A percentile compares a stretch with the other conserved stretches of the same genome.
These are phyloP conservation scores for Pseudocercospora cruenta DNA, from an alignment of 2,329 filamentous ascomycete genomes.

Conservation along the genomic window DNA sequence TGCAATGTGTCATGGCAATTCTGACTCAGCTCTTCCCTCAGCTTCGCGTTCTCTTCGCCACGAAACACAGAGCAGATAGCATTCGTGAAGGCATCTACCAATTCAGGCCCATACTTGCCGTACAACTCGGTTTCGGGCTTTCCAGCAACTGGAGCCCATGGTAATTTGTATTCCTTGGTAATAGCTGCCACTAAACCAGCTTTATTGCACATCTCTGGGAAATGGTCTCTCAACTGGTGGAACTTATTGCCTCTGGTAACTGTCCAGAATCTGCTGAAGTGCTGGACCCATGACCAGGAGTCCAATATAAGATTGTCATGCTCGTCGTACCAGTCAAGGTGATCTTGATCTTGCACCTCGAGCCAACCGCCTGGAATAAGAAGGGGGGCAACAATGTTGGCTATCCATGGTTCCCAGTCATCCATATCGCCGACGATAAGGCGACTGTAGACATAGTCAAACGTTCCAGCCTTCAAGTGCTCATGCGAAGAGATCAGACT, in stretches of 20 bases:
- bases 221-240: background rate
- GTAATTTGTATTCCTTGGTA: background rate
- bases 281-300: constrained; percentile 11
- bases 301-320: background rate
- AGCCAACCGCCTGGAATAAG: constrained; percentile 13
- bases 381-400: background rate
- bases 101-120: background rate
- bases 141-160: constrained; percentile 4
- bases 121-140: constrained; percentile 7
- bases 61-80: background rate
- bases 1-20: background rate
- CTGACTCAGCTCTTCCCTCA: background rate
- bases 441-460: constrained; percentile 19
- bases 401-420: constrained; percentile 16
- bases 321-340: constrained; percentile 8
- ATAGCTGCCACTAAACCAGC: constrained; percentile 3
- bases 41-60: background rate
- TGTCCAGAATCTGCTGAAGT: background rate
- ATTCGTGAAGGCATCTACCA: background rate
- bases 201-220: background rate
- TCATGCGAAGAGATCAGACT: constrained; percentile 12
- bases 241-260: constrained; percentile 2
- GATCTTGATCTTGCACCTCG: constrained; percentile 17
- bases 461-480: constrained; percentile 5
- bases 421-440: constrained; percentile 14